Evolutionary conservation across 441 rosid species (phyloP), one percentile per base, ranked within the genome.

Genomic region (Populus tomentosa): DNA sequence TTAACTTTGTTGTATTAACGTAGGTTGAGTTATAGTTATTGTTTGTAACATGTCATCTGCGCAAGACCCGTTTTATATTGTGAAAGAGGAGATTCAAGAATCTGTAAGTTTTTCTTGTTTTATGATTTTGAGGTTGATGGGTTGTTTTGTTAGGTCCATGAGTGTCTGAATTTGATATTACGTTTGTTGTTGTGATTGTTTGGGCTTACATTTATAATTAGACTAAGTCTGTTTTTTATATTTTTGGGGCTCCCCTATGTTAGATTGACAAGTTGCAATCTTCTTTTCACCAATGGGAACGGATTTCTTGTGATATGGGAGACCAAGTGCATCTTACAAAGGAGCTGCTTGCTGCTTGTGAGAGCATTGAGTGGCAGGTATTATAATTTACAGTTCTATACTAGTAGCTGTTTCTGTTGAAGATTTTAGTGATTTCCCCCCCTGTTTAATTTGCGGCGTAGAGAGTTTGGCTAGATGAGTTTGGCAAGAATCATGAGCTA

Each of bases 51-150:
- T 96, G 99, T 90, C 98, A 79, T 91, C 97, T 7, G 97, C 98
- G 32, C 98, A 92, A 83, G 99, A 94, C 89, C 98, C 98, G 2
- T 94, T 93, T 78, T 91, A 94, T 78, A 94, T 94, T 62, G 98
- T 94, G 72, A 94, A 93, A 83, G 98, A 97, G 89, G 98, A 94
- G 89, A 92, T 93, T 80, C 98, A 94, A 82, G 93, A 89, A 59
- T 91, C 98, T 82, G 99, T 96, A 87, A 88, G 98, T 78, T 36
- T 35, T 66, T 62, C n/a, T 20, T 28, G 4, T 8, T 56, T 32
- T 24, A 36, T n/a, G 26, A 26, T 26, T 46, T 46, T 46, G 56
- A 46, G 56, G 56, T 46, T 13, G 56, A 46, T 46, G 56, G 56
- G 6, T 13, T 46, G 56, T 46, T 46, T 46, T 46, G 56, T 46